These are phyloP conservation scores for Leccinum barrowsii DNA, from an alignment of 768 basidiomycete species.

Conservation along the genomic window DNA sequence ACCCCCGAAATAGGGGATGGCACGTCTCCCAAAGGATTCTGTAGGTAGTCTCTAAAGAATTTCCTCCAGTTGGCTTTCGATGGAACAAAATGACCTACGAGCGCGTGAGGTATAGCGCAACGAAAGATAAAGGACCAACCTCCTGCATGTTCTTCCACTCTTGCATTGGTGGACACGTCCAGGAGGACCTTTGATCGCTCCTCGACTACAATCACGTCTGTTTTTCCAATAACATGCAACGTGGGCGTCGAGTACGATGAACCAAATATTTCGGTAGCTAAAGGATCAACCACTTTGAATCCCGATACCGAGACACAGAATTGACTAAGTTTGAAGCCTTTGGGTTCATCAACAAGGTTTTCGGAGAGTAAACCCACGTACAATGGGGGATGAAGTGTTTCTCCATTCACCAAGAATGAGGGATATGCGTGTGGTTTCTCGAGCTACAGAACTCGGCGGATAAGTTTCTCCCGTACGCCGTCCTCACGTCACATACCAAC, in stretches of 20 bases:
- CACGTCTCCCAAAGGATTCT: conserved; percentile 44
- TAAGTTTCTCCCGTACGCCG: not conserved
- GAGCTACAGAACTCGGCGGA: conserved; percentile 35
- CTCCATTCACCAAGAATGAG: conserved; percentile 58
- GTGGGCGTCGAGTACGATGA: conserved; percentile 64
- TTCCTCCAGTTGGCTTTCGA: conserved; percentile 72
- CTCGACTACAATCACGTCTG: conserved; percentile 68
- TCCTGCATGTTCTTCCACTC: conserved; percentile 76
- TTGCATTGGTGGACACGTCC: conserved; percentile 47
- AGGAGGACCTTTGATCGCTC: conserved; percentile 63
- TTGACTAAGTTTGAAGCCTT: conserved; percentile 38
- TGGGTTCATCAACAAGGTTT: not conserved
- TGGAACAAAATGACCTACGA: conserved; percentile 78
- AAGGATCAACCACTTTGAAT: conserved; percentile 49
- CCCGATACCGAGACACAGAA: conserved; percentile 79
- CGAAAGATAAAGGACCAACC: conserved; percentile 45
- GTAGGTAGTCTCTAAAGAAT: conserved; percentile 68
- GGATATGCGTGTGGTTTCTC: conserved; percentile 52
- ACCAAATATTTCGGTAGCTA: conserved; percentile 48
- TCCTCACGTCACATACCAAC: conserved; percentile 45
- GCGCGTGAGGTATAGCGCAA: not conserved
- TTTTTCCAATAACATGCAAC: conserved; percentile 74
- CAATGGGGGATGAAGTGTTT: conserved; percentile 74
- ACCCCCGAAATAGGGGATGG: conserved; percentile 40
- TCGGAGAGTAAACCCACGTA: conserved; percentile 31